Base-by-base conservation (phyloP, 208 protist species). In the Wallacemonas sp. region DNA sequence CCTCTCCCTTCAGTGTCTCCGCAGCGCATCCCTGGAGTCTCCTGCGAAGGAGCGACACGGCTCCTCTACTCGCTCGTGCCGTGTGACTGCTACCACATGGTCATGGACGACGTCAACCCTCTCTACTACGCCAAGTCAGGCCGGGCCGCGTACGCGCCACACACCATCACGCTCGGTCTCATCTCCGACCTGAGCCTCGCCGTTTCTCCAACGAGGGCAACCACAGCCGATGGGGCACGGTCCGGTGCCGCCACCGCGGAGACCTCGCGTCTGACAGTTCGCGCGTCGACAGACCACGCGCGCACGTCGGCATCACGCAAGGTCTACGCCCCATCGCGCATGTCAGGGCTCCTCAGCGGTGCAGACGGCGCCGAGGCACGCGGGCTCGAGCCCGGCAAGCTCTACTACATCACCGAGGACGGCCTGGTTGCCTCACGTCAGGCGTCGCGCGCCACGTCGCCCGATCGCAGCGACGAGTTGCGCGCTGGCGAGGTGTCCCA, bases 41-140 rank as follows among this genome's bases (percentile, higher is more conserved):
- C 72, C 29, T 82, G 52, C 42, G 28, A 70, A 32, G 82, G 79
- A 26, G 82, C 86, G 12, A 79, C 76, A 7, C 82, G 82, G 23
- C 63, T 92, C 25, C 76, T 92, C 31, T 92, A 89, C 72, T 89
- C 86, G 1, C 78, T 87, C 29, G 79, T 76, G 22, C 77, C 86
- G 3, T 92, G 86, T 67, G 81, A 92, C 65, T 84, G 77, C 57
- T 87, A 89, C 62, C 82, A 89, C 67, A 74, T 89, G 52, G 86
- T 92, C 16, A 75, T 80, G 65, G 76, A 79, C 62, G 82, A 86
- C 36, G 75, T 72, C 61, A 87, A 87, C 39, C 75, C 86, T 1
- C 68, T 89, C 23, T 92, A 89, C 64, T 86, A 85, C 69, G 75
- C 82, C 36, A 74, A 82, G 29, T 87, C 80, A 2, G 74, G 72